Percentiles rank a stretch among this genome's conserved stretches.
Conservation (phyloP, 176 grass and related monocot genomes). For the maize (Zea mays) region Zm-B73-REFERENCE-NAM-5.0 NC_050098.1:186805501-186806000, state of each 20-base stretch:
- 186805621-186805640: background rate
- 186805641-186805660: background rate
- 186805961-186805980: background rate
- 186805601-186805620: background rate
- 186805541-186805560: background rate
- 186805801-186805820: slow-evolving; percentile 14
- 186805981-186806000: slow-evolving; percentile 32
- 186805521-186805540: background rate
- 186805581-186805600: background rate
- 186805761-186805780: slow-evolving; percentile 40
- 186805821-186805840: slow-evolving; percentile 32
- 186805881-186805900: slow-evolving; percentile 34
- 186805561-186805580: background rate
- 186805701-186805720: background rate
- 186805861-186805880: slow-evolving; percentile 27
- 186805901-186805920: background rate
- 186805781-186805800: slow-evolving; percentile 33
- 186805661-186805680: background rate
- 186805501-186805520: slow-evolving; percentile 57
- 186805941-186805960: background rate
- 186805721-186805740: slow-evolving; percentile 10
- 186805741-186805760: slow-evolving; percentile 34
- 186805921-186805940: slow-evolving; percentile 14
- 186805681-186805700: background rate
- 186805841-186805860: slow-evolving; percentile 41